These are phyloP conservation scores for Nannochloropsis granulata DNA, from an alignment of 108 stramenopile species.

Conservation along the genomic window DNA sequence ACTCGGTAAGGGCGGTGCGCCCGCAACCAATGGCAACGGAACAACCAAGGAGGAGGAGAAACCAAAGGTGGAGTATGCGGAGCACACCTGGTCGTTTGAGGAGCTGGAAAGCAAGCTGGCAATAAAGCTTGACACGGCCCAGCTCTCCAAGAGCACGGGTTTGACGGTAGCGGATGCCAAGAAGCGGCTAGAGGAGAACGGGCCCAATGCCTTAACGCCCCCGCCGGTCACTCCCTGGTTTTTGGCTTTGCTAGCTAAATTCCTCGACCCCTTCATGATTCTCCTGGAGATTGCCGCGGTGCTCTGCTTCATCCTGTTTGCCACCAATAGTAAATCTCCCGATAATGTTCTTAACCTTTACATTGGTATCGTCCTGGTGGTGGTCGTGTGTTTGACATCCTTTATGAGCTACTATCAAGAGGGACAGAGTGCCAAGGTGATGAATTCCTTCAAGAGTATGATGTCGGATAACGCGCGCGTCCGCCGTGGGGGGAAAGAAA, in stretches of 20 bases:
- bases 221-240: background rate
- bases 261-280: background rate
- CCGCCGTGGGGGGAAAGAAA: background rate
- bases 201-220: slow-evolving; percentile 1
- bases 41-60: background rate
- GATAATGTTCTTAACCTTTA: background rate
- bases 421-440: background rate
- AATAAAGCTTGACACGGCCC: background rate
- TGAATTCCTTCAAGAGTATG: background rate
- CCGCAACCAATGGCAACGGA: background rate
- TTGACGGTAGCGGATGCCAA: background rate
- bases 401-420: background rate
- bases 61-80: background rate
- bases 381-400: background rate
- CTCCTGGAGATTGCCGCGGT: background rate
- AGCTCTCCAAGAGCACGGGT: background rate
- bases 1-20: background rate
- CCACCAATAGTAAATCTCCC: background rate
- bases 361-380: background rate
- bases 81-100: background rate
- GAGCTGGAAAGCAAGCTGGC: background rate
- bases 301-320: slow-evolving; percentile 10
- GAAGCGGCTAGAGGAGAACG: slow-evolving; percentile 1
- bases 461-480: background rate
- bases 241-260: background rate